Percentiles rank a stretch among this genome's conserved stretches.
phyloP scores from a whole-genome alignment of 768 basidiomycete genomes.

The Lentinus brumalis region DNA sequence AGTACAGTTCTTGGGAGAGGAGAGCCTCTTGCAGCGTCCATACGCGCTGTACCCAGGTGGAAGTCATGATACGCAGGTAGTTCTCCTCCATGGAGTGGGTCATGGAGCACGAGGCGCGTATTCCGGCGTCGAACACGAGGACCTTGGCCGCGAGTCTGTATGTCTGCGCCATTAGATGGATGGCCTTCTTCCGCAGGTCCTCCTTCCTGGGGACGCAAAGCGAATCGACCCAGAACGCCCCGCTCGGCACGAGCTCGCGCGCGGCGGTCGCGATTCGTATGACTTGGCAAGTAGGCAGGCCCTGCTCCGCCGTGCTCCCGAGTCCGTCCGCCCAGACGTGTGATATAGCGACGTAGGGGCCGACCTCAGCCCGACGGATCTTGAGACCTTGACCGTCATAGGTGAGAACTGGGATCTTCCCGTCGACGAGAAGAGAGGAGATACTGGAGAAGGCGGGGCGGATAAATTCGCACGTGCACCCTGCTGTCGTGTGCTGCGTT shows the following conservation, averaged over 20 bases:
- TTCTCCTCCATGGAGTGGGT: not conserved
- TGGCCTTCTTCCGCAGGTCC: constrained; percentile 7
- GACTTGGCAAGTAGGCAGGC: constrained; percentile 11
- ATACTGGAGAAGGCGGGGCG: not conserved
- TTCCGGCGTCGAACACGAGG: constrained; percentile 11
- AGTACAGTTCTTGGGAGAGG: constrained; percentile 6
- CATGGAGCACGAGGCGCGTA: constrained; percentile 4
- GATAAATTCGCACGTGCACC: not conserved
- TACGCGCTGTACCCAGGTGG: constrained; percentile 10
- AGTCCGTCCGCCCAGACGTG: constrained; percentile 15
- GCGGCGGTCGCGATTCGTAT: not conserved
- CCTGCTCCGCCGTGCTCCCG: constrained; percentile 8
- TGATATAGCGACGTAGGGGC: constrained; percentile 10
- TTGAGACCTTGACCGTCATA: not conserved
- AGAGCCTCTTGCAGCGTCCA: constrained; percentile 16
- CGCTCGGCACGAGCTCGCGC: not conserved
- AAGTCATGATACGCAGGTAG: constrained; percentile 8
- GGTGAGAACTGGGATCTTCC: not conserved
- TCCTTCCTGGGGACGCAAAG: constrained; percentile 6
- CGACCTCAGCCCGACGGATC: not conserved
- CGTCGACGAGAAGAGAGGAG: not conserved
- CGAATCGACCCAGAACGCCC: constrained; percentile 9
- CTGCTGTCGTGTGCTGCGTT: not conserved
- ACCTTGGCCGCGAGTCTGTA: constrained; percentile 9
- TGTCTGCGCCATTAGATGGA: constrained; percentile 15